Conservation (phyloP, 2,329 filamentous ascomycete species). For the Talaromyces verruculosus region DNA sequence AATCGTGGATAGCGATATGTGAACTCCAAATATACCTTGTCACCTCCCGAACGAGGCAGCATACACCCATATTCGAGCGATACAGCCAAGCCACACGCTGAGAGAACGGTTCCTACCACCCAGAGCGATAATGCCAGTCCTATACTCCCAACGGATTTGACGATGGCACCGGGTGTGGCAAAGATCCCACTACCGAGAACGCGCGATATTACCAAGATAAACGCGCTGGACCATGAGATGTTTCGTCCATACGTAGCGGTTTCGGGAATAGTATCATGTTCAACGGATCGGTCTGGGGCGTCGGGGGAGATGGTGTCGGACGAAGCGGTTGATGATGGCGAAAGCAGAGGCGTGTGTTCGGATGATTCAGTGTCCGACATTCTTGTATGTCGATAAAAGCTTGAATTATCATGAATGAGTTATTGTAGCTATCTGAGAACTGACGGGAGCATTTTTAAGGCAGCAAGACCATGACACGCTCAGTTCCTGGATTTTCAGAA, state of each 20-base stretch:
- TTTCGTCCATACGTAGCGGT: constrained; percentile 59
- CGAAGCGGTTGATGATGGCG: constrained; percentile 1
- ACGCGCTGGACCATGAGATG: constrained; percentile 63
- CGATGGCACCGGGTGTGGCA: constrained; percentile 67
- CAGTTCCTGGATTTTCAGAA: background rate
- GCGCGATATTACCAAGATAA: constrained; percentile 66
- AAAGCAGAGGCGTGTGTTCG: constrained; percentile 16
- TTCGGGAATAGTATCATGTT: constrained; percentile 61
- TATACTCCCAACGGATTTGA: constrained; percentile 65
- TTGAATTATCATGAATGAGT: background rate
- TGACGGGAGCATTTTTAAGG: background rate
- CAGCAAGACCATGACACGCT: background rate
- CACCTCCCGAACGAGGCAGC: constrained; percentile 67
- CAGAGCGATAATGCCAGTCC: constrained; percentile 64
- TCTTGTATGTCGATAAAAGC: background rate
- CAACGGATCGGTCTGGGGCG: constrained; percentile 39
- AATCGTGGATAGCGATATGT: constrained; percentile 64
- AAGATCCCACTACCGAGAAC: constrained; percentile 72
- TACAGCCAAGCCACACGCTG: constrained; percentile 61
- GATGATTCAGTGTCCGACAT: constrained; percentile 14
- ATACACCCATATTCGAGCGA: constrained; percentile 69
- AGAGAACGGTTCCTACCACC: constrained; percentile 61
- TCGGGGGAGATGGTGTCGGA: constrained; percentile 11
- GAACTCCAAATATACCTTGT: constrained; percentile 71
- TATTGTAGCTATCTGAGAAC: background rate